phyloP scores from a whole-genome alignment of 1,284 basidiomycete species.

The Cutaneotrichosporon cutaneum region DNA sequence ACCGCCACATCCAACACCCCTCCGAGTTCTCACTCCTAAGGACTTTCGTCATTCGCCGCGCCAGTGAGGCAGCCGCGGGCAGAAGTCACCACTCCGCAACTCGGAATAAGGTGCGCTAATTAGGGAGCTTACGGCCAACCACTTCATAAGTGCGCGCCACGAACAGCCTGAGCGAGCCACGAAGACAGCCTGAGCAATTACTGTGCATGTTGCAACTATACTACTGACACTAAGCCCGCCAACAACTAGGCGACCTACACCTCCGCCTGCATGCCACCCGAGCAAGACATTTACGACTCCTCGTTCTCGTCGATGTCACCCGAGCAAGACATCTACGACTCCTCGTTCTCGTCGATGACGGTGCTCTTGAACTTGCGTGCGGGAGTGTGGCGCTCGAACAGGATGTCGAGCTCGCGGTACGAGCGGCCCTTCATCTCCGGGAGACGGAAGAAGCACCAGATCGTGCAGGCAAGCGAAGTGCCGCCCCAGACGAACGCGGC shows the following conservation, averaged over 20 bases:
- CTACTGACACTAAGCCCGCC: neutral
- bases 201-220: neutral
- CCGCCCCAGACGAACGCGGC: slow-evolving; percentile 46
- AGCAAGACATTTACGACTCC: slow-evolving; percentile 11
- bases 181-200: neutral
- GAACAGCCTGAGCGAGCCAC: too few relatives aligned
- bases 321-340: slow-evolving; percentile 18
- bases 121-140: too few relatives aligned
- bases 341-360: slow-evolving; percentile 34
- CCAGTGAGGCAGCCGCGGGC: too few relatives aligned
- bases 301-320: neutral
- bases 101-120: too few relatives aligned
- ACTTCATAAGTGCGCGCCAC: too few relatives aligned
- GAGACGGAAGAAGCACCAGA: slow-evolving; percentile 42
- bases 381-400: slow-evolving; percentile 42
- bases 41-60: too few relatives aligned
- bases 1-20: too few relatives aligned
- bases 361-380: slow-evolving; percentile 47
- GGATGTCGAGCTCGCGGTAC: slow-evolving; percentile 47
- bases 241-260: neutral
- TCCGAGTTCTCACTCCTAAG: too few relatives aligned
- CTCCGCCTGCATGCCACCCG: neutral
- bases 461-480: slow-evolving; percentile 24
- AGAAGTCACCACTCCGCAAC: too few relatives aligned
- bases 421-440: slow-evolving; percentile 53